phyloP scores from a whole-genome alignment of 2,329 filamentous ascomycete genomes.

The Teratosphaeriaceae sp. region DNA sequence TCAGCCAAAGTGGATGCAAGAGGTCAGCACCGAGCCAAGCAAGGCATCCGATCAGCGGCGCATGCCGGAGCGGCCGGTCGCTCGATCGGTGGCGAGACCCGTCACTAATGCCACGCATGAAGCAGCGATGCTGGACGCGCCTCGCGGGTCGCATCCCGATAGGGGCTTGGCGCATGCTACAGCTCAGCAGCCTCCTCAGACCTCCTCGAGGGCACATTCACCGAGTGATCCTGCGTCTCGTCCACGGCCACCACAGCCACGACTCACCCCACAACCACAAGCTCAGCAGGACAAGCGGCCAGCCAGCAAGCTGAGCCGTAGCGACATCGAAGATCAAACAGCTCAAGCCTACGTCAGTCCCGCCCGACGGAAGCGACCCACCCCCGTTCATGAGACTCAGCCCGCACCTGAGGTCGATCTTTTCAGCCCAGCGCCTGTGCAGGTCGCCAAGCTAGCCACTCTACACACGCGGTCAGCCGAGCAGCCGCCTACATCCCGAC shows the following conservation, averaged over 20 bases:
- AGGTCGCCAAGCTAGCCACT: not conserved
- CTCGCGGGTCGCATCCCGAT: constrained; percentile 51
- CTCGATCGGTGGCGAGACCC: constrained; percentile 3
- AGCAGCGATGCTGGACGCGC: constrained; percentile 68
- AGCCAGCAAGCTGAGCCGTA: constrained; percentile 58
- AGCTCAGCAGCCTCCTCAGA: constrained; percentile 15
- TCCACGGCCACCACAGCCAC: constrained; percentile 34
- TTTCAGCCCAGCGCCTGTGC: constrained; percentile 22
- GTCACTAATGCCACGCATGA: constrained; percentile 40
- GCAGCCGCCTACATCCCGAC: constrained; percentile 30
- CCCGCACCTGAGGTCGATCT: constrained; percentile 29
- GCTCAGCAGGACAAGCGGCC: constrained; percentile 36
- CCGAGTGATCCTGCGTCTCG: constrained; percentile 30
- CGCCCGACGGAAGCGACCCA: constrained; percentile 66
- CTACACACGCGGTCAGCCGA: constrained; percentile 3
- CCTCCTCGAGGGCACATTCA: constrained; percentile 15
- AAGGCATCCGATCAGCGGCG: constrained; percentile 20
- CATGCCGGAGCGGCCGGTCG: constrained; percentile 15
- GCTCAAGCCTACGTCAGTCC: constrained; percentile 83
- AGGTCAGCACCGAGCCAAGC: constrained; percentile 39
- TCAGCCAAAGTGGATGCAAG: constrained; percentile 95
- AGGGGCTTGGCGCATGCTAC: constrained; percentile 28
- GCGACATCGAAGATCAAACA: constrained; percentile 71
- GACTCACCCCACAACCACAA: constrained; percentile 31
- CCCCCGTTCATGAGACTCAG: constrained; percentile 32